Percentiles rank a stretch among this genome's conserved stretches.
Conservation (phyloP, 1,139 yeast species). For the Fermentozyma sake region DNA sequence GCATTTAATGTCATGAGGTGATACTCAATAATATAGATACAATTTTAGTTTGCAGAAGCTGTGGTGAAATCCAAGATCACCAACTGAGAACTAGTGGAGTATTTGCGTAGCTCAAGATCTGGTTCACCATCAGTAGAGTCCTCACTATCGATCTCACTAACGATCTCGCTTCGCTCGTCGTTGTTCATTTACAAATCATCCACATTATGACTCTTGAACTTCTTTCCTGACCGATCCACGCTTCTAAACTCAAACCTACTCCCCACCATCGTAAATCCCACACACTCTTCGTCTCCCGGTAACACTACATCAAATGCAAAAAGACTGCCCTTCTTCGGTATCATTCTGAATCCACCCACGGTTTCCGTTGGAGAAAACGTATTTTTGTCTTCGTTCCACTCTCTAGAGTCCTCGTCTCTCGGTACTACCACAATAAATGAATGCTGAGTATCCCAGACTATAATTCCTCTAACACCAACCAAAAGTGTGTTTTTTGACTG, state of each 20-base stretch:
- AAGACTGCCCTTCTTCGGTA: slow-evolving; percentile 58
- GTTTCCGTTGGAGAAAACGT: slow-evolving; percentile 25
- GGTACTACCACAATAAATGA: slow-evolving; percentile 64
- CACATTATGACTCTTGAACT: slow-evolving; percentile 76
- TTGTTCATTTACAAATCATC: slow-evolving; percentile 43
- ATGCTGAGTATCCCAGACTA: slow-evolving; percentile 82
- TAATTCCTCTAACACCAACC: slow-evolving; percentile 71
- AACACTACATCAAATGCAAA: slow-evolving; percentile 53
- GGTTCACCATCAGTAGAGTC: too few species aligned
- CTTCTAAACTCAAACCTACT: slow-evolving; percentile 74
- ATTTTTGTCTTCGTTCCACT: slow-evolving; percentile 17
- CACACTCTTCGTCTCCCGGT: slow-evolving; percentile 24
- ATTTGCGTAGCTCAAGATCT: too few species aligned
- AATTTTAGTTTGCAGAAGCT: too few species aligned
- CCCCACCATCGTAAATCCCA: slow-evolving; percentile 70
- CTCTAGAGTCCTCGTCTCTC: slow-evolving; percentile 33
- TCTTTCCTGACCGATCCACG: slow-evolving; percentile 78
- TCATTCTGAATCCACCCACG: slow-evolving; percentile 49
- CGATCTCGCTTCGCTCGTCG: too few species aligned
- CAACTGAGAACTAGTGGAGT: too few species aligned
- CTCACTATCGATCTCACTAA: not conserved
- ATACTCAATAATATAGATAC: too few species aligned
- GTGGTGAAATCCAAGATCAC: too few species aligned
- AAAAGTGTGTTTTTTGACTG: slow-evolving; percentile 54
- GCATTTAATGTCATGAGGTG: too few species aligned